Base-by-base conservation (phyloP, 1,139 yeast genomes). In the Pneumocystis sp. region DNA sequence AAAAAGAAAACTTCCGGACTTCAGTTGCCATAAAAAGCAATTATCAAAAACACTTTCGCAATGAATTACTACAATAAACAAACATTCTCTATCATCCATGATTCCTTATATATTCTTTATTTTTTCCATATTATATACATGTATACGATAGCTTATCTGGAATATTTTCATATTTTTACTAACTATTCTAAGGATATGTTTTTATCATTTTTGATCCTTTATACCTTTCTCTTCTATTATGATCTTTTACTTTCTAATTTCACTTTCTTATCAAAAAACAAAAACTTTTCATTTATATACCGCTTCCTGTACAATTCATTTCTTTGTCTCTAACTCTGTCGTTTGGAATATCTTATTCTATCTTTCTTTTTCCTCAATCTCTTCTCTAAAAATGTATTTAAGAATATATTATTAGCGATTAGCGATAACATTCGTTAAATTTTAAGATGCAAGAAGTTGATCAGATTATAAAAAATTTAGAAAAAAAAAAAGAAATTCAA, bases 21-120 rank as follows among this genome's bases (percentile, higher is more conserved):
- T 81, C 85, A 70, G 90, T 86, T 73, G 87, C 89, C 59, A 85
- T 86, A 68, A 88, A 87, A 76, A 80, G 89, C 76, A 93, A 93
- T 76, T 82, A 86, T 80, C 97, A 93, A 81, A 50, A 50, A 25
- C 21, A 50, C 21, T 50, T 50, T 50, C 31, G 57, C 0, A 50
- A 50, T 4, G 34, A 50, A 25, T 25, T 50, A 25, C 57, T 50
- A 7, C 57, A 50, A 25, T 50, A 50, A 50, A 10, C 4, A 25
- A 12, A 25, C 34, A 4, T 25, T 2, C 5, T 21, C 8, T 4
- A 19, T 45, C 19, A 15, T 40, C 19, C 19, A 7, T 5, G 8
- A 40, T 17, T 40, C 19, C 6, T 40, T 40, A 37, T 12, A 37
- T 37, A 35, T 40, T 17, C 2, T 40, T 40, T 40, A 40, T 17